These are phyloP conservation scores for Botryotinia globosa DNA, from an alignment of 2,329 filamentous ascomycete genomes.

Conservation along the genomic window DNA sequence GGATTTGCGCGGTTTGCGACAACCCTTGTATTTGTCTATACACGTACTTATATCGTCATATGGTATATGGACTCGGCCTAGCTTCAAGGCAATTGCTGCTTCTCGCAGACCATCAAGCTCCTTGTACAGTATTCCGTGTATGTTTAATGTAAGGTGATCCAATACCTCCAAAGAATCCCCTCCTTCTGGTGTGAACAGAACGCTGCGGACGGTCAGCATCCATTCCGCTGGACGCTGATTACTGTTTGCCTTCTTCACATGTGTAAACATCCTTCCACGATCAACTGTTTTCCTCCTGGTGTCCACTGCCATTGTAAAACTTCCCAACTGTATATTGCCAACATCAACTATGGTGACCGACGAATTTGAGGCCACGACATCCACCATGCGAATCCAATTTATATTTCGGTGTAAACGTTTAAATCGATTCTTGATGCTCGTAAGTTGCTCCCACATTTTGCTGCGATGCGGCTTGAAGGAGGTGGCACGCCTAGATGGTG, in stretches of 20 bases:
- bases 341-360: slow-evolving; percentile 75
- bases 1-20: slow-evolving; percentile 38
- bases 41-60: slow-evolving; percentile 78
- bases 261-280: slow-evolving; percentile 82
- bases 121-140: slow-evolving; percentile 87
- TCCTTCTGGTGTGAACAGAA: slow-evolving; percentile 84
- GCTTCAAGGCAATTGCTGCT: slow-evolving; percentile 83
- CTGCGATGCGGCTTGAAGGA: slow-evolving; percentile 49
- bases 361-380: slow-evolving; percentile 80
- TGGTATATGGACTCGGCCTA: slow-evolving; percentile 85
- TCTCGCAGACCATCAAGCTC: slow-evolving; percentile 84
- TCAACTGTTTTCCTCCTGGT: slow-evolving; percentile 90
- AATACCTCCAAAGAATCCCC: slow-evolving; percentile 82
- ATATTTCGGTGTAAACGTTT: slow-evolving; percentile 85
- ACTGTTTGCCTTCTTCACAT: slow-evolving; percentile 62
- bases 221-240: slow-evolving; percentile 83
- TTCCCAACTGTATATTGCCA: slow-evolving; percentile 80
- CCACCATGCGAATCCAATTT: slow-evolving; percentile 83
- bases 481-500: slow-evolving; percentile 27
- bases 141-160: slow-evolving; percentile 82
- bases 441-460: slow-evolving; percentile 78
- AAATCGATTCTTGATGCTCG: slow-evolving; percentile 75
- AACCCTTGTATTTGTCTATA: slow-evolving; percentile 53
- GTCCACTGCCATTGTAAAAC: slow-evolving; percentile 81
- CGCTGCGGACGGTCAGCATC: slow-evolving; percentile 81